These are phyloP conservation scores for Lyophyllum atratum DNA, from an alignment of 768 basidiomycete species.

Conservation along the genomic window DNA sequence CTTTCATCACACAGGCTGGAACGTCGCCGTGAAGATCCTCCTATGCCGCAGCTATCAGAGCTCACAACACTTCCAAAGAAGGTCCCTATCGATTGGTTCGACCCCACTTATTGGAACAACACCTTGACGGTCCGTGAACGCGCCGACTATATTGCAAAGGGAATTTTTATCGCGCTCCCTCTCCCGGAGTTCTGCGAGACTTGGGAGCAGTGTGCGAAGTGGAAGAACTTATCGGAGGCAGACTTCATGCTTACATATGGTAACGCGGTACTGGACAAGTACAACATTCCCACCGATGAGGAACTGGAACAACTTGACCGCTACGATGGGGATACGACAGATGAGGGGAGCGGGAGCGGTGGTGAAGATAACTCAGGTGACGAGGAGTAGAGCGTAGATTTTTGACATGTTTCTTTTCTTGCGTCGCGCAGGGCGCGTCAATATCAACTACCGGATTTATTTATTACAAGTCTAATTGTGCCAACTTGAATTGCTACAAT, in stretches of 20 bases:
- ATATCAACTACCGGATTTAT: too few species aligned
- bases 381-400: neutral
- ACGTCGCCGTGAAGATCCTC: conserved; percentile 3
- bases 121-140: conserved; percentile 13
- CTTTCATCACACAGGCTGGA: conserved; percentile 2
- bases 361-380: too few species aligned
- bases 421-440: too few species aligned
- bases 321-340: conserved; percentile 4
- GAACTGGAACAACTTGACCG: conserved; percentile 15
- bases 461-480: too few species aligned
- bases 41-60: conserved; percentile 1
- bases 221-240: too few species aligned
- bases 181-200: conserved; percentile 3
- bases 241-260: conserved; percentile 19
- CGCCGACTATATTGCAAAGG: conserved; percentile 10
- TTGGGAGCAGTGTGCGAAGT: too few species aligned
- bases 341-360: neutral
- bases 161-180: conserved; percentile 16
- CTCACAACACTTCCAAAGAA: conserved; percentile 9
- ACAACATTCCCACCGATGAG: conserved; percentile 21
- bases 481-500: too few species aligned
- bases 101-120: conserved; percentile 23
- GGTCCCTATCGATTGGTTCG: conserved; percentile 25
- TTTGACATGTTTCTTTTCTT: neutral
- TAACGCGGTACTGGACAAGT: conserved; percentile 19